Evolutionary conservation across 257 asterid species (phyloP).

Genomic region (Solanum chaucha): DNA sequence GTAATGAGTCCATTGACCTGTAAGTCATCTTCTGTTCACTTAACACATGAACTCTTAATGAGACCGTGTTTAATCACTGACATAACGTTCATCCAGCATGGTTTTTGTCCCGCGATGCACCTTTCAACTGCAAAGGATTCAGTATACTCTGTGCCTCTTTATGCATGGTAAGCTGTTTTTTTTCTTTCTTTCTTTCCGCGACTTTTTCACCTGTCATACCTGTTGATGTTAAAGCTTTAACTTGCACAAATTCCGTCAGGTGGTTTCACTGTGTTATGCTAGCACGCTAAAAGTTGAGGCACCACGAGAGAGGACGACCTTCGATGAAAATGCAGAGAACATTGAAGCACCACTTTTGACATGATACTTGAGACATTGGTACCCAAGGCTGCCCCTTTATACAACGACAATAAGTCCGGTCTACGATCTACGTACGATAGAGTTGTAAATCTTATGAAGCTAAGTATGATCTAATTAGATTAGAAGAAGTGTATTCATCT

Average conservation of each 20-base stretch:
- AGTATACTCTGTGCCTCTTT: constrained; percentile 74
- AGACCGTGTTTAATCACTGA: neutral
- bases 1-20: constrained; percentile 83
- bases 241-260: constrained; percentile 21
- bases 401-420: neutral
- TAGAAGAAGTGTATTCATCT: neutral
- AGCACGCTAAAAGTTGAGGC: constrained; percentile 38
- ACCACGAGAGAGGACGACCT: constrained; percentile 14
- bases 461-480: neutral
- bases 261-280: constrained; percentile 50
- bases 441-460: neutral
- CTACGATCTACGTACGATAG: neutral
- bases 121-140: constrained; percentile 91
- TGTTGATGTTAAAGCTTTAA: neutral
- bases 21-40: constrained; percentile 19
- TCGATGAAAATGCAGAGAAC: constrained; percentile 28
- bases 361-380: neutral
- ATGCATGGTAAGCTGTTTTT: constrained; percentile 45
- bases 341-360: constrained; percentile 64
- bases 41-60: neutral
- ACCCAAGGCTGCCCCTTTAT: neutral
- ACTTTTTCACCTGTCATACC: neutral
- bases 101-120: constrained; percentile 76
- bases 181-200: neutral
- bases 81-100: constrained; percentile 45